A percentile compares a stretch with the other conserved stretches of the same genome.
Conservation (phyloP, 441 rosid species). For the Aleurites moluccanus region DNA sequence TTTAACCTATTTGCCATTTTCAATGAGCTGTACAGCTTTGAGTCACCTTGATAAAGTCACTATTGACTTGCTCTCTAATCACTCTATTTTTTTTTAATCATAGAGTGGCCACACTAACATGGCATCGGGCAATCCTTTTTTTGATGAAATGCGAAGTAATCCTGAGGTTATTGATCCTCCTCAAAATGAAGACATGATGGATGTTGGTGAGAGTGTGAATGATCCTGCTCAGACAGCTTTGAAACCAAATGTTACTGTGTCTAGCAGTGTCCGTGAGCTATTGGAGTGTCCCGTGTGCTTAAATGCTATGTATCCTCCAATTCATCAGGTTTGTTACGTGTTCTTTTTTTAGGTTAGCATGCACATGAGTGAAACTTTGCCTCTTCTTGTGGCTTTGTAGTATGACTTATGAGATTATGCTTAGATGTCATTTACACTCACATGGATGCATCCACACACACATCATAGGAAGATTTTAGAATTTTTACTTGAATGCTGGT, state of each 20-base stretch:
- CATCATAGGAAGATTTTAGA: background rate
- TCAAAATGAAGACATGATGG: slow-evolving; percentile 48
- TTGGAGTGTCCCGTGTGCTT: slow-evolving; percentile 77
- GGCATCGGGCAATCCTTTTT: slow-evolving; percentile 58
- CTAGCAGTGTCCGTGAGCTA: slow-evolving; percentile 69
- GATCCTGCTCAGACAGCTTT: slow-evolving; percentile 48
- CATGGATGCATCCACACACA: background rate
- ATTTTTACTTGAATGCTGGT: background rate
- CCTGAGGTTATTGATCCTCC: slow-evolving; percentile 71
- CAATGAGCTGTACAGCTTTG: background rate
- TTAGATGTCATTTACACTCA: background rate
- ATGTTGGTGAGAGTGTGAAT: slow-evolving; percentile 46
- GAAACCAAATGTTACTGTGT: slow-evolving; percentile 57
- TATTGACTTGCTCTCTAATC: slow-evolving; percentile 7
- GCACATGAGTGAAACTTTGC: background rate
- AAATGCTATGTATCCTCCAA: slow-evolving; percentile 81
- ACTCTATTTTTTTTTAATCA: background rate
- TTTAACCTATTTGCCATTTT: background rate
- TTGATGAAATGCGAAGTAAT: slow-evolving; percentile 55
- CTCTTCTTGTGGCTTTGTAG: background rate
- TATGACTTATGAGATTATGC: background rate
- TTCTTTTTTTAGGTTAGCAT: background rate
- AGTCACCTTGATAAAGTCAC: background rate
- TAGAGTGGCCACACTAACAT: slow-evolving; percentile 26
- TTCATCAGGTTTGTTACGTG: slow-evolving; percentile 55